These are phyloP conservation scores for Rhizophagus clarus DNA, from an alignment of 192 early-diverging fungal genomes.

Conservation along the genomic window DNA sequence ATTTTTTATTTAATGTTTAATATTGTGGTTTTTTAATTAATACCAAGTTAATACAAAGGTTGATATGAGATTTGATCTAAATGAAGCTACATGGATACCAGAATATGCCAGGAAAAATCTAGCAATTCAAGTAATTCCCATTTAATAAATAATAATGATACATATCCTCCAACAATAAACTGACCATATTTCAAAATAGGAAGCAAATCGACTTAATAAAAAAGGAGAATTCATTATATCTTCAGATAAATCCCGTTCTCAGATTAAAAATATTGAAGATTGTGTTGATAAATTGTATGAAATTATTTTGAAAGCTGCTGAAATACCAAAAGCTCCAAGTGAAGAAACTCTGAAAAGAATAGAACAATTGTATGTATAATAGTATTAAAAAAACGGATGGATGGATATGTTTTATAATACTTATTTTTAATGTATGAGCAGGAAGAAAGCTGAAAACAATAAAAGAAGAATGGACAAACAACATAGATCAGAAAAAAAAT, in stretches of 20 bases:
- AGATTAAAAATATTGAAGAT: slow-evolving; percentile 77
- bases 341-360: slow-evolving; percentile 64
- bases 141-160: background rate
- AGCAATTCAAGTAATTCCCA: slow-evolving; percentile 44
- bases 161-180: background rate
- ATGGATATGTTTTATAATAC: slow-evolving; percentile 1
- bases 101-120: slow-evolving; percentile 65
- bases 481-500: slow-evolving; percentile 67
- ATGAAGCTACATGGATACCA: slow-evolving; percentile 74
- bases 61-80: slow-evolving; percentile 72
- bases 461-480: slow-evolving; percentile 64
- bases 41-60: slow-evolving; percentile 80
- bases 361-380: slow-evolving; percentile 53
- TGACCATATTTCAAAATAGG: slow-evolving; percentile 31
- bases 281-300: slow-evolving; percentile 73
- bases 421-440: slow-evolving; percentile 20
- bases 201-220: slow-evolving; percentile 64
- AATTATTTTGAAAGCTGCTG: slow-evolving; percentile 58
- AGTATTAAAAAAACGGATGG: background rate
- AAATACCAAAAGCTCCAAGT: slow-evolving; percentile 68
- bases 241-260: slow-evolving; percentile 78
- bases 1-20: background rate
- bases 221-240: slow-evolving; percentile 71
- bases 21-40: background rate
- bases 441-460: slow-evolving; percentile 59